phyloP scores from a whole-genome alignment of 768 basidiomycete genomes.

The Tricholomella constricta region DNA sequence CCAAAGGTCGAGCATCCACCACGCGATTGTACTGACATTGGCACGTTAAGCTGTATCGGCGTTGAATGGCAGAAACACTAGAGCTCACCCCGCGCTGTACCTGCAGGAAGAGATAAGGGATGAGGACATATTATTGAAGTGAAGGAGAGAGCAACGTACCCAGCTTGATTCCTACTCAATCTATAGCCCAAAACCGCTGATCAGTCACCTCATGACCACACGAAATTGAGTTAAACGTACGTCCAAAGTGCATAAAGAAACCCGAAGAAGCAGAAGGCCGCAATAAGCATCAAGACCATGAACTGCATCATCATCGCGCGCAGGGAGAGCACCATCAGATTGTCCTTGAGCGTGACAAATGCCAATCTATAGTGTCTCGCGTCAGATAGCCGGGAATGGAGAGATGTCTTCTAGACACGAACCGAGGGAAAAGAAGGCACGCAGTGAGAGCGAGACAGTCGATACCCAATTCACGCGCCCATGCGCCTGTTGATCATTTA shows the following conservation, averaged over 20 bases:
- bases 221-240: conserved; percentile 45
- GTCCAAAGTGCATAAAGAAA: conserved; percentile 95
- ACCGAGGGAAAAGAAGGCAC: conserved; percentile 89
- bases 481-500: conserved; percentile 43
- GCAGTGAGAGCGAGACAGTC: conserved; percentile 90
- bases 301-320: conserved; percentile 96
- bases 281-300: conserved; percentile 76
- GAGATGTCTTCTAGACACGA: conserved; percentile 6
- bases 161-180: conserved; percentile 59
- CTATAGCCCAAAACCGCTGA: conserved; percentile 35
- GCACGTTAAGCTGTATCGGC: neutral
- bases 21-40: conserved; percentile 56
- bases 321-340: conserved; percentile 76
- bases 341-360: conserved; percentile 86
- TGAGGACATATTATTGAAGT: neutral
- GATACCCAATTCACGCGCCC: conserved; percentile 71
- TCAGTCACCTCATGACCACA: neutral
- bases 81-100: conserved; percentile 32
- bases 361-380: conserved; percentile 59
- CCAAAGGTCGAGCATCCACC: conserved; percentile 95
- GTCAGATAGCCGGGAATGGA: neutral
- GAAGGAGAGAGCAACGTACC: conserved; percentile 37
- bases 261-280: conserved; percentile 88
- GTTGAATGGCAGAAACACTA: neutral
- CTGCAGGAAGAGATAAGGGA: conserved; percentile 11